A percentile compares a stretch with the other conserved stretches of the same genome.
Conservation (phyloP, 345 rosid genomes). For the Eucalyptus lansdowneana region DNA sequence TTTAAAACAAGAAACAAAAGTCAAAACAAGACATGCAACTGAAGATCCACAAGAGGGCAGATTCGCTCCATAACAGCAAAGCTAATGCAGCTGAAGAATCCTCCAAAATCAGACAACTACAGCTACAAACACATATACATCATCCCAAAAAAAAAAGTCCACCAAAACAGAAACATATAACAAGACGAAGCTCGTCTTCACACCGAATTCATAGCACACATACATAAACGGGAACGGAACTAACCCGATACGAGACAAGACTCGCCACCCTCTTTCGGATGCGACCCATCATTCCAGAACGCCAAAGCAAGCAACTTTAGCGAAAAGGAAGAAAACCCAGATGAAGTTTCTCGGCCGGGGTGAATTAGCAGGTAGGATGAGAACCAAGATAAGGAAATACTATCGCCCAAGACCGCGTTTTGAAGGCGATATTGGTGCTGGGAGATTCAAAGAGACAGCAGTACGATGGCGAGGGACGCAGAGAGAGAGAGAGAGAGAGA, state of each 20-base stretch:
- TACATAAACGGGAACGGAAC: neutral
- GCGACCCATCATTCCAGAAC: neutral
- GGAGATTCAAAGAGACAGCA: neutral
- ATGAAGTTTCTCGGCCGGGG: neutral
- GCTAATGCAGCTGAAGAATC: neutral
- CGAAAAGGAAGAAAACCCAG: neutral
- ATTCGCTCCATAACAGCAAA: neutral
- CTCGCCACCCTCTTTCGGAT: neutral
- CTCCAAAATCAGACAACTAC: neutral
- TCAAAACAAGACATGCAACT: neutral
- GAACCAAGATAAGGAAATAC: neutral
- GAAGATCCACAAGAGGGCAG: neutral
- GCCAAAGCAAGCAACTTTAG: neutral
- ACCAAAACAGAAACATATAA: neutral
- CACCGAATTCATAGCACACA: neutral
- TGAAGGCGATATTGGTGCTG: neutral
- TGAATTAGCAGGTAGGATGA: neutral
- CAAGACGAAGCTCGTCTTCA: neutral
- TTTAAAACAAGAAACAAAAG: neutral
- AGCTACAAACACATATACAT: neutral
- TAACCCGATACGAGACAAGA: neutral
- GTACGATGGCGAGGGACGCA: neutral
- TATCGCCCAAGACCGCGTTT: neutral
- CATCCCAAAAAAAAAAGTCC: neutral
- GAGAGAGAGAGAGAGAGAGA: neutral